These are phyloP conservation scores for Arachnomyces sp. DNA, from an alignment of 2,329 filamentous ascomycete species.

Conservation along the genomic window DNA sequence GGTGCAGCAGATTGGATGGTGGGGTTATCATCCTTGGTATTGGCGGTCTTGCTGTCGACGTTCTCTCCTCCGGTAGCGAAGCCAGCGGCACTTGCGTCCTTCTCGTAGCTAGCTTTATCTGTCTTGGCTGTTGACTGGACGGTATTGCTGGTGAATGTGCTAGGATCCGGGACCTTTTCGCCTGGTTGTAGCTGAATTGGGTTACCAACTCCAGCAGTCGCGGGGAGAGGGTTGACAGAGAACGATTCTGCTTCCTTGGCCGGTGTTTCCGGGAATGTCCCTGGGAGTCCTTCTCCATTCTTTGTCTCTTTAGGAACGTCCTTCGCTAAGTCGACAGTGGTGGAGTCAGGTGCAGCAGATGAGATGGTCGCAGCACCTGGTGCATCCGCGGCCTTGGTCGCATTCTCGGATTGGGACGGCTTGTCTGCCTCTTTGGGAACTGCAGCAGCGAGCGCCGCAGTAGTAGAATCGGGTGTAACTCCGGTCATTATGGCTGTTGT, in stretches of 20 bases:
- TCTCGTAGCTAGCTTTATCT: conserved; percentile 81
- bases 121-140: conserved; percentile 59
- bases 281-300: conserved; percentile 45
- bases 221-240: conserved; percentile 52
- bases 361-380: conserved; percentile 47
- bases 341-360: conserved; percentile 59
- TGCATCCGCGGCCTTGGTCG: background rate
- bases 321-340: conserved; percentile 62
- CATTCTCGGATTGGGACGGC: conserved; percentile 9
- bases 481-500: conserved; percentile 45
- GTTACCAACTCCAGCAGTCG: conserved; percentile 58
- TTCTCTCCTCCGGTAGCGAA: conserved; percentile 37
- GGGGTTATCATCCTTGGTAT: conserved; percentile 34
- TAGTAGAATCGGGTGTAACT: conserved; percentile 62
- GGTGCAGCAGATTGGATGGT: conserved; percentile 47
- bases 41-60: conserved; percentile 28
- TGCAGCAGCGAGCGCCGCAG: conserved; percentile 59
- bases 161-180: conserved; percentile 66
- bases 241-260: conserved; percentile 39
- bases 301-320: conserved; percentile 56
- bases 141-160: conserved; percentile 59
- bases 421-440: conserved; percentile 47
- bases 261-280: conserved; percentile 67
- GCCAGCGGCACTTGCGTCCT: conserved; percentile 51
- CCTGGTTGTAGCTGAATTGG: conserved; percentile 72